These are phyloP conservation scores for Raphidocelis subcapitata DNA, from an alignment of 139 green algal genomes.

Conservation along the genomic window DNA sequence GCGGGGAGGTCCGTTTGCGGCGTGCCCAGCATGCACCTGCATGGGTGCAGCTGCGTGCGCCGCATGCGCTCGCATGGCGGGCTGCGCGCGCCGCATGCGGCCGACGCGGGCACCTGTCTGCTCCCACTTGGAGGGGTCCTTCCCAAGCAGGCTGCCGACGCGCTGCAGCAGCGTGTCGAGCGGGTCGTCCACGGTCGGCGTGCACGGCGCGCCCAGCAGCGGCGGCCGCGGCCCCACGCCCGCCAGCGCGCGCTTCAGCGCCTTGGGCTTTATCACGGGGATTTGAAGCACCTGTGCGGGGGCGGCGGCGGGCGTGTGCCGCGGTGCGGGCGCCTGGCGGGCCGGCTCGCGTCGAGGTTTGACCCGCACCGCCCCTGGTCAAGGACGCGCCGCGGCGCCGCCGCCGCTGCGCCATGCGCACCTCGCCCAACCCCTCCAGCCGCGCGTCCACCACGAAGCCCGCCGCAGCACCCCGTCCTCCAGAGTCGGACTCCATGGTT, in stretches of 20 bases:
- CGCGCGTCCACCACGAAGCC: constrained; percentile 20
- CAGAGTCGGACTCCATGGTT: no score
- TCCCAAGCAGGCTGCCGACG: constrained; percentile 65
- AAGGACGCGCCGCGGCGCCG: neutral
- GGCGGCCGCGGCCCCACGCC: constrained; percentile 39
- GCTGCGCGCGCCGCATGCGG: no score
- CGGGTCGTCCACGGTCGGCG: constrained; percentile 46
- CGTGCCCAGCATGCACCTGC: neutral
- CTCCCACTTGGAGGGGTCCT: constrained; percentile 65
- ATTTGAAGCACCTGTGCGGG: constrained; percentile 57
- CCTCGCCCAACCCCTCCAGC: constrained; percentile 13
- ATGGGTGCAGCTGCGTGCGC: neutral
- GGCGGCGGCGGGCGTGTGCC: neutral
- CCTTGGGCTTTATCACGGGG: constrained; percentile 48
- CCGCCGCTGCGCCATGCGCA: neutral
- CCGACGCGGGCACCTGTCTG: constrained; percentile 52
- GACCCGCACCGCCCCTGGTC: neutral
- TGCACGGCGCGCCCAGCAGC: constrained; percentile 32
- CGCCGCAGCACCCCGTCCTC: no score
- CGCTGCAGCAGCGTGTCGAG: constrained; percentile 53
- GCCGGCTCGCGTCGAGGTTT: neutral
- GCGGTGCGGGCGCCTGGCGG: neutral
- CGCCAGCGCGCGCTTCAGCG: constrained; percentile 43
- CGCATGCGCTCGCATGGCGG: no score
- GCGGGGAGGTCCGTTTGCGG: neutral